Percentiles rank a stretch among this genome's conserved stretches.
phyloP scores from a whole-genome alignment of 2,329 filamentous ascomycete genomes.

The Penicillium sp. region DNA sequence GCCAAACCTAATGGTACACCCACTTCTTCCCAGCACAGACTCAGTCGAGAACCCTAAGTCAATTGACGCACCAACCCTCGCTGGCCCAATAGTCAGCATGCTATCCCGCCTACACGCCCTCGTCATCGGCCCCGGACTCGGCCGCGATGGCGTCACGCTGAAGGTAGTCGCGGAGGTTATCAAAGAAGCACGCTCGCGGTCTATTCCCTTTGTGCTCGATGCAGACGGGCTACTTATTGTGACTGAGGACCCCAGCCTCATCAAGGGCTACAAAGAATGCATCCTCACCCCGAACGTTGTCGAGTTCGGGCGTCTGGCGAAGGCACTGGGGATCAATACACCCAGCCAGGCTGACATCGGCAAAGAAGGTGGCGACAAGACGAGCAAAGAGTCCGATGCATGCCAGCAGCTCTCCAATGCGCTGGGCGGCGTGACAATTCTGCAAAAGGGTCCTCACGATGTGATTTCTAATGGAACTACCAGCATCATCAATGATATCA shows the following conservation, averaged over 20 bases:
- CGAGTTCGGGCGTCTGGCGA: slow-evolving; percentile 82
- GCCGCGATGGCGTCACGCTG: slow-evolving; percentile 86
- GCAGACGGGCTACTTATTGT: slow-evolving; percentile 84
- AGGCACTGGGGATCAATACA: slow-evolving; percentile 68
- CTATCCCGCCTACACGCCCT: slow-evolving; percentile 85
- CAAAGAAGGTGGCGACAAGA: slow-evolving; percentile 41
- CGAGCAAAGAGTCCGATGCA: slow-evolving; percentile 56
- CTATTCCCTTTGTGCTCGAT: slow-evolving; percentile 82
- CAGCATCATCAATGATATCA: slow-evolving; percentile 74
- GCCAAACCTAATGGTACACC: slow-evolving; percentile 97
- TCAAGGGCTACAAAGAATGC: slow-evolving; percentile 77
- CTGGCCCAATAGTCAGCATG: slow-evolving; percentile 72
- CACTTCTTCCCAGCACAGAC: slow-evolving; percentile 80
- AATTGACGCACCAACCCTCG: slow-evolving; percentile 59
- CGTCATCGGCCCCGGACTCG: slow-evolving; percentile 88
- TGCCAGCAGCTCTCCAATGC: slow-evolving; percentile 70
- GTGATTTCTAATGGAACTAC: slow-evolving; percentile 76
- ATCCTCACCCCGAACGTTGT: slow-evolving; percentile 95
- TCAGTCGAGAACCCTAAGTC: slow-evolving; percentile 49
- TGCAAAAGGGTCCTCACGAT: slow-evolving; percentile 85
- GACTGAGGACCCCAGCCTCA: slow-evolving; percentile 70
- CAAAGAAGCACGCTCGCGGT: slow-evolving; percentile 68
- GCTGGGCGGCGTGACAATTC: slow-evolving; percentile 83
- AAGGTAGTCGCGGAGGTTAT: slow-evolving; percentile 79
- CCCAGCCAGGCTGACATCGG: slow-evolving; percentile 37